Conservation (phyloP, 176 grass and related monocot species). For the Urochloa ruziziensis region DNA sequence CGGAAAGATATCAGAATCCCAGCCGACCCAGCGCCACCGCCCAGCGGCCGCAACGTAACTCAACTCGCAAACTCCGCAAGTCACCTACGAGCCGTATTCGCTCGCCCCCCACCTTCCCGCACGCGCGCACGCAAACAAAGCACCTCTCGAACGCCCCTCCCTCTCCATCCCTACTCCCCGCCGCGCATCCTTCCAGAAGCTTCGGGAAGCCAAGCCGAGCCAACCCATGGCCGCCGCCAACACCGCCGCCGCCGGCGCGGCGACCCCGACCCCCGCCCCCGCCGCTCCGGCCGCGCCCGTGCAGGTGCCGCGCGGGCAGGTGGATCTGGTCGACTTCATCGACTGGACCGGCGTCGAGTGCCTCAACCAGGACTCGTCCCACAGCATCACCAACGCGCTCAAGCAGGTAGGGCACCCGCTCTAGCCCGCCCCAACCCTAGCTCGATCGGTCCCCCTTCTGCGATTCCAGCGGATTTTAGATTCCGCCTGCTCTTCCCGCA, state of each 20-base stretch:
- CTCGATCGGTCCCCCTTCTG: background rate
- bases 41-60: background rate
- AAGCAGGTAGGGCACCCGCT: constrained; percentile 55
- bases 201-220: constrained; percentile 24
- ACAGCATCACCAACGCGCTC: constrained; percentile 68
- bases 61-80: too few relatives aligned
- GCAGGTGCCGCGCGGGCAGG: constrained; percentile 56
- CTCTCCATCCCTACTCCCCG: background rate
- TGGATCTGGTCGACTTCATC: constrained; percentile 96
- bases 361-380: constrained; percentile 83
- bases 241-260: background rate
- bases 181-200: constrained; percentile 33
- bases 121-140: background rate
- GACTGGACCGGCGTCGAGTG: constrained; percentile 98
- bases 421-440: background rate
- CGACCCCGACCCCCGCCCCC: background rate
- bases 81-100: background rate
- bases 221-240: constrained; percentile 31
- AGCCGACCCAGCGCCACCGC: too few relatives aligned
- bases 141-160: background rate
- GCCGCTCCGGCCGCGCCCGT: constrained; percentile 5
- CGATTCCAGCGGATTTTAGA: background rate
- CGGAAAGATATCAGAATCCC: background rate
- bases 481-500: background rate
- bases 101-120: background rate